Base-by-base conservation (phyloP, 2,329 filamentous ascomycete genomes). In the Leptographium radiaticola region DNA sequence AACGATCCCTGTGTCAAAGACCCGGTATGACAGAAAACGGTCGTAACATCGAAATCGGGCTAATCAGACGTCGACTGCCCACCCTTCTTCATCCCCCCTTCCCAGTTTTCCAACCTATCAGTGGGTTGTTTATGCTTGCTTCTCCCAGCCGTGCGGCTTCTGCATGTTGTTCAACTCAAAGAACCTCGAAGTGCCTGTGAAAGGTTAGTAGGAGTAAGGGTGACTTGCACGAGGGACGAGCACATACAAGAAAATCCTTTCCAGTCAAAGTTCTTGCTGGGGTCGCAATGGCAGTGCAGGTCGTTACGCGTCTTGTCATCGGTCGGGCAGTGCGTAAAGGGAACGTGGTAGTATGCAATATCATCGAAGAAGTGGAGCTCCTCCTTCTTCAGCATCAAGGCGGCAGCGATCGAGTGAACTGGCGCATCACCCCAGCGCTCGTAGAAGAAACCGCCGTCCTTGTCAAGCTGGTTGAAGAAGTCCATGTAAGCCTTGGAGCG, bases 321-420 rank as follows among this genome's bases (percentile, higher is more conserved):
- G 0, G 89, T 95, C 2, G 93, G 93, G 70, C 93, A 98, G 71
- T 98, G 93, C 6, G 90, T 97, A 68, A 98, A 98, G 25, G 93
- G 93, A 30, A 96, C 87, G 67, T 98, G 93, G 71, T 89, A 96
- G 71, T 98, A 98, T 56, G 88, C 91, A 63, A 98, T 98, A 65
- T 98, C 91, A 70, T 98, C 88, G 76, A 97, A 98, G 75, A 98
- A 98, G 69, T 98, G 93, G 58, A 98, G 83, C 68, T 98, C 84
- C 50, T 93, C 86, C 74, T 95, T 96, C 69, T 87, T 84, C 59
- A 98, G 76, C 69, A 97, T 79, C 43, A 98, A 73, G 57, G 79
- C 79, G 4, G 93, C 93, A 15, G 88, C 93, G 61, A 98, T 96
- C n/a, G 91, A 96, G 73, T 98, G 93, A 7, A 98, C 89, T 0